Evolutionary conservation across 2,329 filamentous ascomycete species (phyloP), one percentile per base, ranked within the genome.

Genomic region (Kalaharituber pfeilii): DNA sequence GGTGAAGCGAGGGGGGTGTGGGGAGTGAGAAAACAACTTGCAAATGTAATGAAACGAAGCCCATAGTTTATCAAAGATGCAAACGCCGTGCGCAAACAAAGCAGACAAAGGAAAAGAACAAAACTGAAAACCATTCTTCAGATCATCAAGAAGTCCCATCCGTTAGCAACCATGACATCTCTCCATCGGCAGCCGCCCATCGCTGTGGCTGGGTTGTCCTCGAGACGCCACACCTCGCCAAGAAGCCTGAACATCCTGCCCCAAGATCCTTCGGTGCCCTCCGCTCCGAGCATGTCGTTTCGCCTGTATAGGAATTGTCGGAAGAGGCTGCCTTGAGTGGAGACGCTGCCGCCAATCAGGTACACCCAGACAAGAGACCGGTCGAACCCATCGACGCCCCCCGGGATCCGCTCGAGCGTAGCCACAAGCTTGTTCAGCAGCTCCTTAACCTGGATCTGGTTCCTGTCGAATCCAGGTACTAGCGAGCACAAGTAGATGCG

Each of bases 401-500:
- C 76, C 22, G 91, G 91, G 60, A 98, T 88, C 67, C 78, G 83
- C 54, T 84, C 78, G 59, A 96, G 80, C 30, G 83, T 78, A 55
- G 79, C 76, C 25, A 82, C 80, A 58, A 95, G 78, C 64, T 85
- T 84, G 57, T 83, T 77, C 42, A 95, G 79, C 24, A 96, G 75
- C 60, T 81, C 81, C 64, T 82, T 73, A 65, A 81, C 88, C 66
- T 81, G 86, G 7, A 74, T 72, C 63, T 91, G 82, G 55, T 74
- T 75, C 49, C 84, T 83, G 63, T 82, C 80, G 70, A 89, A 91
- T 54, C 87, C 87, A 0, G 89, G 89, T 0, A 96, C 85, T 30
- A 98, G 75, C 66, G 85, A 88, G 79, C 87, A 94, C n/a, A 96
- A 80, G 70, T 95, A 95, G 70, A 98, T 87, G 65, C 89, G 83